A percentile compares a stretch with the other conserved stretches of the same genome.
phyloP scores from a whole-genome alignment of 2,329 filamentous ascomycete genomes.

The Phyllosticta ampelicida region DNA sequence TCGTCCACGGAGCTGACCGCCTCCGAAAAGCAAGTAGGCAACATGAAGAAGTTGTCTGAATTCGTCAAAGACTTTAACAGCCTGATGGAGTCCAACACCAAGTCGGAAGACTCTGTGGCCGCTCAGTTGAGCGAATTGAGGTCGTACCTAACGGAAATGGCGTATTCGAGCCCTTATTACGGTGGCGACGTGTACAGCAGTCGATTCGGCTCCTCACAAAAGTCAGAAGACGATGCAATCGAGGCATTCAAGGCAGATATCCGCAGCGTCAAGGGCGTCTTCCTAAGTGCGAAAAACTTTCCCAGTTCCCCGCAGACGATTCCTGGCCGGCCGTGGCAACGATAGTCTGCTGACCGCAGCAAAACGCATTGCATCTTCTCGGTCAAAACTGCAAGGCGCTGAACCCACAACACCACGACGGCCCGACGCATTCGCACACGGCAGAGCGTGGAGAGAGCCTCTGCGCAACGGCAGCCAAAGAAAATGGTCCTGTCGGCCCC shows the following conservation, averaged over 20 bases:
- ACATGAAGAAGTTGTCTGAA: conserved; percentile 37
- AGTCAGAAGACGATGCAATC: conserved; percentile 57
- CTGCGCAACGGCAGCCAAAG: not conserved
- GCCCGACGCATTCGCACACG: not conserved
- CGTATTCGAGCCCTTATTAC: conserved; percentile 33
- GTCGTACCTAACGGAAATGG: conserved; percentile 48
- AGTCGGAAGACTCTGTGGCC: conserved; percentile 42
- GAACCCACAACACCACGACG: not conserved
- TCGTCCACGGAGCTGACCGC: conserved; percentile 25
- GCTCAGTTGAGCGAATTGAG: conserved; percentile 42
- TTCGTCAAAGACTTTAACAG: conserved; percentile 33
- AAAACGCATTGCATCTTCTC: not conserved
- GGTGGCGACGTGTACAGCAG: conserved; percentile 28
- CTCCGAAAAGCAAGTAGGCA: conserved; percentile 35
- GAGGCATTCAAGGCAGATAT: conserved; percentile 65
- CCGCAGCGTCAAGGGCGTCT: conserved; percentile 64
- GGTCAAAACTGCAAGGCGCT: not conserved
- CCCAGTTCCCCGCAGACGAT: conserved; percentile 21
- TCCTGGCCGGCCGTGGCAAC: not conserved
- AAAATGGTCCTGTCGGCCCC: not conserved
- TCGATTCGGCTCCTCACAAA: conserved; percentile 31
- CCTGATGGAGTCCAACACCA: conserved; percentile 38
- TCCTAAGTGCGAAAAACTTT: conserved; percentile 66
- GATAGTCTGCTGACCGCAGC: not conserved
- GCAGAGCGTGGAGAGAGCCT: not conserved